Evolutionary conservation across 2,329 filamentous ascomycete species (phyloP).

Genomic region (Arthrobotrys sphaeroides): DNA sequence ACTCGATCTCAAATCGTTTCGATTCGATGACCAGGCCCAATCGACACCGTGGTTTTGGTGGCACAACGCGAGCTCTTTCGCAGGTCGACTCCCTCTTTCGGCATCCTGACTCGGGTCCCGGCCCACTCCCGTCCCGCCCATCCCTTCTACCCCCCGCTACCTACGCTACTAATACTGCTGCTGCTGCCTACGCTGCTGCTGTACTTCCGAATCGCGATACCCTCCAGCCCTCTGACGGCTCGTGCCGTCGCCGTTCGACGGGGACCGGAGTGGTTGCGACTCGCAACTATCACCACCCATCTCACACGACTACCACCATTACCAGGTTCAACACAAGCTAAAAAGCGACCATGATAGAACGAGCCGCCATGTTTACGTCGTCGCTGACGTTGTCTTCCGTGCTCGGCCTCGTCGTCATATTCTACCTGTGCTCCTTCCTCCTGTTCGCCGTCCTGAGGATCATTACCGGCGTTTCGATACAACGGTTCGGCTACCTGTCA

Average conservation of each 20-base stretch:
- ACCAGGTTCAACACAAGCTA: not conserved
- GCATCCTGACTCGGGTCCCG: slow-evolving; percentile 9
- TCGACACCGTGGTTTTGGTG: slow-evolving; percentile 10
- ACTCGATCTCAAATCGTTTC: slow-evolving; percentile 17
- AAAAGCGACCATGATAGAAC: slow-evolving; percentile 6
- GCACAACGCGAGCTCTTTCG: slow-evolving; percentile 48
- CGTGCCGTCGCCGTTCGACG: slow-evolving; percentile 38
- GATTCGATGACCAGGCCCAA: slow-evolving; percentile 39
- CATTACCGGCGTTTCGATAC: slow-evolving; percentile 91
- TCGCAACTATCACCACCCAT: not conserved
- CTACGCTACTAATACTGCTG: not conserved
- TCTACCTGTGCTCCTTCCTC: slow-evolving; percentile 91
- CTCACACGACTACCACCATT: slow-evolving; percentile 19
- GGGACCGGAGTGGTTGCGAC: not conserved
- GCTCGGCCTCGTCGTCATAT: slow-evolving; percentile 82
- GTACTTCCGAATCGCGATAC: slow-evolving; percentile 24
- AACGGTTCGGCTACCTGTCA: slow-evolving; percentile 91
- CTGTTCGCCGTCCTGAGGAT: slow-evolving; percentile 92
- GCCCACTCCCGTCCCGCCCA: not conserved
- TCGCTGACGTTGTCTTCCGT: slow-evolving; percentile 70
- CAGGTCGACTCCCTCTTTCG: slow-evolving; percentile 46
- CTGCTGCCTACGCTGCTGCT: not conserved
- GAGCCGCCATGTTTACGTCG: slow-evolving; percentile 35
- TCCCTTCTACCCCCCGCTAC: slow-evolving; percentile 5
- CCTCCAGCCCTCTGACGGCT: slow-evolving; percentile 27